Conservation (phyloP, 2,329 filamentous ascomycete genomes). For the Canariomyces notabilis region DNA sequence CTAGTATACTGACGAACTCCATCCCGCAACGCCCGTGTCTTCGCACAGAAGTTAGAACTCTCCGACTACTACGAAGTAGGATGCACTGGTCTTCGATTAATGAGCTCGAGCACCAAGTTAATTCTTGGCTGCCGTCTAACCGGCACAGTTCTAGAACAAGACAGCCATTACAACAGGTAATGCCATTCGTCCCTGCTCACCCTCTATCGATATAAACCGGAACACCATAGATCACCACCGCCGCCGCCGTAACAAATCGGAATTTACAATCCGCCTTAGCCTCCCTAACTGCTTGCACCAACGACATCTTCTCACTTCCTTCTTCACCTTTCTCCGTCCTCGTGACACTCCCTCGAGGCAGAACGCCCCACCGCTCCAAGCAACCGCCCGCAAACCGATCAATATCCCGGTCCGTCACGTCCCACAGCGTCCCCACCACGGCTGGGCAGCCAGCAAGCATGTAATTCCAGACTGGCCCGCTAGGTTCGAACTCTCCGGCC, state of each 20-base stretch:
- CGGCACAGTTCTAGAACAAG: too few species aligned
- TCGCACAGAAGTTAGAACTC: too few species aligned
- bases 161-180: too few species aligned
- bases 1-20: too few species aligned
- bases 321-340: constrained; percentile 1
- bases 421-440: constrained; percentile 90
- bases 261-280: constrained; percentile 78
- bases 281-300: constrained; percentile 76
- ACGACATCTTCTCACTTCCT: constrained; percentile 32
- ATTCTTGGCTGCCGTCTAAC: too few species aligned
- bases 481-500: constrained; percentile 83
- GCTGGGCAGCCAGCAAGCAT: constrained; percentile 82
- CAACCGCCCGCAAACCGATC: constrained; percentile 79
- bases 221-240: constrained; percentile 90
- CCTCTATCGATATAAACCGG: constrained; percentile 67
- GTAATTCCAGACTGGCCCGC: constrained; percentile 86
- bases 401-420: constrained; percentile 96
- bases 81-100: too few species aligned
- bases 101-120: too few species aligned
- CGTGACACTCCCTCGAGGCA: constrained; percentile 37
- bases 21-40: too few species aligned
- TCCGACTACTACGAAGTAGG: too few species aligned
- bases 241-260: constrained; percentile 87
- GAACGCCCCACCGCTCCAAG: constrained; percentile 83
- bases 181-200: too few species aligned